Evolutionary conservation across 371 early-diverging fungal species (phyloP).

Genomic region (Gilbertella persicaria): DNA sequence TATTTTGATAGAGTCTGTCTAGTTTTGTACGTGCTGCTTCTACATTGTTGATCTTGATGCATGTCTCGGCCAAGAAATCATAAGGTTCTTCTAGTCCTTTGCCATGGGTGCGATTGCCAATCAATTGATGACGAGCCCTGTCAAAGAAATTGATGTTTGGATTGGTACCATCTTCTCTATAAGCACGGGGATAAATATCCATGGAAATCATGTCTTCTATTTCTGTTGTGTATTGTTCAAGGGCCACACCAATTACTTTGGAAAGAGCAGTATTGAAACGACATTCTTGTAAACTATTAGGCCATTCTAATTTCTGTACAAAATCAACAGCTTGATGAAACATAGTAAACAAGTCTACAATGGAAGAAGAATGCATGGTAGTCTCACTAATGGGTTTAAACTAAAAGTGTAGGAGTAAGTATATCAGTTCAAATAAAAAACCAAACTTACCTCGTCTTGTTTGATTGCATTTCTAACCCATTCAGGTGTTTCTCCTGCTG

Average conservation of each 20-base stretch:
- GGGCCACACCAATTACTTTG: conserved; percentile 58
- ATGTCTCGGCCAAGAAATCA: conserved; percentile 62
- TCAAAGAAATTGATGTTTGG: conserved; percentile 34
- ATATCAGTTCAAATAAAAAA: conserved; percentile 13
- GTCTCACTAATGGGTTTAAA: conserved; percentile 61
- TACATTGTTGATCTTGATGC: conserved; percentile 68
- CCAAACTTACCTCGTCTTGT: conserved; percentile 58
- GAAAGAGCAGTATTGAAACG: conserved; percentile 71
- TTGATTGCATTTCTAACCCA: conserved; percentile 67
- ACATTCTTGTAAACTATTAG: conserved; percentile 68
- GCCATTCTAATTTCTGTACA: conserved; percentile 76
- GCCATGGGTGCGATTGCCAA: conserved; percentile 30
- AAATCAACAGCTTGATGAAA: conserved; percentile 77
- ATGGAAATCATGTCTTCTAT: conserved; percentile 43
- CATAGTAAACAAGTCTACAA: conserved; percentile 75
- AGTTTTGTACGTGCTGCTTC: conserved; percentile 65
- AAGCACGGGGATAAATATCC: conserved; percentile 36
- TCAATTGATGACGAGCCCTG: conserved; percentile 40
- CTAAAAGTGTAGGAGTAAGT: conserved; percentile 33
- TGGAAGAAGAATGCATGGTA: conserved; percentile 78
- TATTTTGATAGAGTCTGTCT: conserved; percentile 62
- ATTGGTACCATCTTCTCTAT: conserved; percentile 16
- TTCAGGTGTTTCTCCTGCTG: conserved; percentile 56
- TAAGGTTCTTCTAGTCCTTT: conserved; percentile 41
- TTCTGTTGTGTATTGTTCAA: conserved; percentile 53